These are phyloP conservation scores for Gnaphalium uliginosum DNA, from an alignment of 129 eudicot genomes.

Conservation along the genomic window DNA sequence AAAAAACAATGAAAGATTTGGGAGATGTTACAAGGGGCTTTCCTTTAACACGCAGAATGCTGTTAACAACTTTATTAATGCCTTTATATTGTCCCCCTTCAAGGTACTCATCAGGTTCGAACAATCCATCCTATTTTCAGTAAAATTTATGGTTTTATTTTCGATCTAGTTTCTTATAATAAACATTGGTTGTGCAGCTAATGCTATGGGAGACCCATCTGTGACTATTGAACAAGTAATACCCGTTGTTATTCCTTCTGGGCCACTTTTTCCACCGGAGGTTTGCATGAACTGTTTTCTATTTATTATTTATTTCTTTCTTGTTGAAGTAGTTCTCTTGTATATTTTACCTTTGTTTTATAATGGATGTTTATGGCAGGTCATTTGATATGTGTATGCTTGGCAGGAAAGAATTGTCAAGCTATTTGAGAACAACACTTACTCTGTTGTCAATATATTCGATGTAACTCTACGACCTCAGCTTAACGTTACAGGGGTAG, in stretches of 20 bases:
- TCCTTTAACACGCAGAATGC: slow-evolving; percentile 56
- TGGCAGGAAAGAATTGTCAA: slow-evolving; percentile 93
- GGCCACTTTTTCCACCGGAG: slow-evolving; percentile 88
- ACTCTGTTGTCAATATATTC: slow-evolving; percentile 94
- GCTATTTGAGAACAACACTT: slow-evolving; percentile 90
- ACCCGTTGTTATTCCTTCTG: slow-evolving; percentile 73
- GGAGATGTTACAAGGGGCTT: slow-evolving; percentile 43
- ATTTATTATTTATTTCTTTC: neutral
- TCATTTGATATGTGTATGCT: slow-evolving; percentile 51
- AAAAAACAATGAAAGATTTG: slow-evolving; percentile 39
- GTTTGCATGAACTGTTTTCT: slow-evolving; percentile 41
- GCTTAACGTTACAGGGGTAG: slow-evolving; percentile 83
- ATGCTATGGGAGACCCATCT: slow-evolving; percentile 89
- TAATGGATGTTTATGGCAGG: slow-evolving; percentile 46
- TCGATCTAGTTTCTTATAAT: neutral
- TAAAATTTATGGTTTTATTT: neutral
- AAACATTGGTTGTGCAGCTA: slow-evolving; percentile 47
- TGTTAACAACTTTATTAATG: slow-evolving; percentile 56
- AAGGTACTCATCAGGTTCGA: slow-evolving; percentile 84
- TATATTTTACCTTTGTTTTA: slow-evolving; percentile 17
- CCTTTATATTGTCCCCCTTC: slow-evolving; percentile 55
- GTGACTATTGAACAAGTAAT: slow-evolving; percentile 96
- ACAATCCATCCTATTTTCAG: slow-evolving; percentile 29
- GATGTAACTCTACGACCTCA: slow-evolving; percentile 98
- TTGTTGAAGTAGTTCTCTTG: slow-evolving; percentile 22